phyloP scores from a whole-genome alignment of 257 asterid genomes.

The Cynanchum wilfordii region DNA sequence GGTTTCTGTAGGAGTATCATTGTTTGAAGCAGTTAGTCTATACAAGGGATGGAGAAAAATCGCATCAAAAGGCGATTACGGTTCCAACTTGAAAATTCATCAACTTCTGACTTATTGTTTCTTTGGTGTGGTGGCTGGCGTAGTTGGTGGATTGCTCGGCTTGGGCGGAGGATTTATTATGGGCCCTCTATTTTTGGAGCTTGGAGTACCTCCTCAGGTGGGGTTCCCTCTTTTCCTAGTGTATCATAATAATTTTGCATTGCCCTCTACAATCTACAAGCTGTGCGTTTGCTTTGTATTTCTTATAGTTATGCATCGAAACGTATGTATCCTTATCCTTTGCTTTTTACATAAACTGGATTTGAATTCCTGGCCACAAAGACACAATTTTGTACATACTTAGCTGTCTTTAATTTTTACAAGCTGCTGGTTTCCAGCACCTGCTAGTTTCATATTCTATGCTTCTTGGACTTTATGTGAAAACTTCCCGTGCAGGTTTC shows the following conservation, averaged over 20 bases:
- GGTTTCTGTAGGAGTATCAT: conserved; percentile 65
- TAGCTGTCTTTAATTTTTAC: not conserved
- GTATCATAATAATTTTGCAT: not conserved
- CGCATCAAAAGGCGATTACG: conserved; percentile 67
- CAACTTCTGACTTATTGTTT: conserved; percentile 65
- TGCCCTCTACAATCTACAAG: not conserved
- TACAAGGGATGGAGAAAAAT: conserved; percentile 85
- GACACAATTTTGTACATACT: not conserved
- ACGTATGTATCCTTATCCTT: not conserved
- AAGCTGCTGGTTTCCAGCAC: not conserved
- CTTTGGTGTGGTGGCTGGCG: conserved; percentile 76
- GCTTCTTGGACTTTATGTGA: not conserved
- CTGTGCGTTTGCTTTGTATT: not conserved
- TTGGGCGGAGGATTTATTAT: conserved; percentile 91
- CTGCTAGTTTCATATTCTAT: not conserved
- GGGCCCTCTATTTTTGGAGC: conserved; percentile 52
- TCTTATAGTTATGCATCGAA: not conserved
- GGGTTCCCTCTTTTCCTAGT: not conserved
- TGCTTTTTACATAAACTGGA: not conserved
- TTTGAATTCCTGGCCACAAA: not conserved
- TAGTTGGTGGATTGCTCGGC: conserved; percentile 95
- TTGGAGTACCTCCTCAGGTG: conserved; percentile 71
- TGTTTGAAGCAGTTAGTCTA: conserved; percentile 59
- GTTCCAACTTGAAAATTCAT: conserved; percentile 52
- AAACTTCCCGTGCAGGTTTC: conserved; percentile 57